A percentile compares a stretch with the other conserved stretches of the same genome.
Conservation (phyloP, 106 monocot species). For the Allium cepa region DNA sequence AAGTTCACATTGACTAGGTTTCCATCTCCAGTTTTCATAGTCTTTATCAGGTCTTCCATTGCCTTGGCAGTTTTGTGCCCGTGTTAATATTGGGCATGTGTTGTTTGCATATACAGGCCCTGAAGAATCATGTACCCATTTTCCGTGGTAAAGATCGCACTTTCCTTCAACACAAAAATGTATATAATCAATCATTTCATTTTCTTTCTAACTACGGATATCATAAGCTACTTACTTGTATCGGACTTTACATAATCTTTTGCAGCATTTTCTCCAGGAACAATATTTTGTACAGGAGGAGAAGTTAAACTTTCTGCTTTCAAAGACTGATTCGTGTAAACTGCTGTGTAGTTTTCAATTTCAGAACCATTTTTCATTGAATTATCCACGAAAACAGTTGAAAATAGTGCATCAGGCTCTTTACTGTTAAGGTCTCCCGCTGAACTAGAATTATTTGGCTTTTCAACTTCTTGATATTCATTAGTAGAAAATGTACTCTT, state of each 20-base stretch:
- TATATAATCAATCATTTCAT: background rate
- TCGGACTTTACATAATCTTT: background rate
- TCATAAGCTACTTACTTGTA: slow-evolving; percentile 5
- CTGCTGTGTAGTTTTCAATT: background rate
- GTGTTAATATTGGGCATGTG: slow-evolving; percentile 41
- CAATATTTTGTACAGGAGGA: background rate
- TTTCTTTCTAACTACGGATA: no score
- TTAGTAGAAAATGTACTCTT: background rate
- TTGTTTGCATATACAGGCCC: slow-evolving; percentile 62
- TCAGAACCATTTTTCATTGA: background rate
- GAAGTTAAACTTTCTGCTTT: background rate
- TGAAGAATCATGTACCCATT: slow-evolving; percentile 37
- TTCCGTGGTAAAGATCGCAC: slow-evolving; percentile 49
- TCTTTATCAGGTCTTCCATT: slow-evolving; percentile 55
- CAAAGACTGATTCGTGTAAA: background rate
- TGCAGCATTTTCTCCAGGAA: background rate
- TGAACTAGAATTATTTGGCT: background rate
- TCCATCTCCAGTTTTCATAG: slow-evolving; percentile 73
- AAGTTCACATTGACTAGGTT: slow-evolving; percentile 40
- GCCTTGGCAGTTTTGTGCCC: slow-evolving; percentile 58
- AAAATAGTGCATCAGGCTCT: background rate
- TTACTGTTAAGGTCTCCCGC: background rate
- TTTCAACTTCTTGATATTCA: background rate
- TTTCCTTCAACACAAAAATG: slow-evolving; percentile 11
- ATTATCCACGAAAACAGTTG: background rate